Evolutionary conservation across 2,329 filamentous ascomycete genomes (phyloP), one percentile per base, ranked within the genome.

Genomic region (Bipolaris gigantea): DNA sequence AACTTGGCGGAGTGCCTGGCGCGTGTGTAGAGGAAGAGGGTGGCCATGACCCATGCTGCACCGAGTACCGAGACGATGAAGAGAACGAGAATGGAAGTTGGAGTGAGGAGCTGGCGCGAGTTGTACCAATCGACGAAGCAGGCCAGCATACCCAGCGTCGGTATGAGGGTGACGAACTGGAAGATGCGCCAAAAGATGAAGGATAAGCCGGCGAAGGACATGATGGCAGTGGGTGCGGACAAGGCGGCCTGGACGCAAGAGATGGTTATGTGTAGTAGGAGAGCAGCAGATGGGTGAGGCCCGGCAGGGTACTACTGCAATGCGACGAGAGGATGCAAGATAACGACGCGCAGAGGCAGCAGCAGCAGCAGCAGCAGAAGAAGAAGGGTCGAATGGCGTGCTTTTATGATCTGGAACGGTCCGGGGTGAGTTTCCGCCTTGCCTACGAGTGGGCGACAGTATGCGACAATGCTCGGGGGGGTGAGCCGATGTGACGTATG

Each of bases 51-150:
- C 85, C 85, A 88, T 57, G 82, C 84, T 54, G 80, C 76, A 42
- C 80, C 85, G 35, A 88, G 77, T 6, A 85, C 81, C 35, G 81
- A 83, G 62, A 85, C 81, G 59, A 88, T 87, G 79, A 88, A 88
- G 47, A 87, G 80, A 39, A 86, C 79, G 40, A 87, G 79, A 67
- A 87, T 82, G 67, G 81, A 85, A 55, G 75, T 72, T 18, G 85
- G 85, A 5, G 84, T 87, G 56, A 87, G 79, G 54, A 77, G 71
- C 72, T 84, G 84, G 63, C 75, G 77, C 56, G 79, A 74, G 59
- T 83, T 77, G 75, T 80, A 87, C 66, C 78, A 79, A 65, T 85
- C 69, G 66, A 88, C 83, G 71, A 87, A 87, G 73, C 81, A 87
- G 60, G 82, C 64, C 19, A 73, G 60, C 79, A 87, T 87, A 70